A percentile compares a stretch with the other conserved stretches of the same genome.
phyloP scores from a whole-genome alignment of 257 asterid species.

The Fraxinus anomala region DNA sequence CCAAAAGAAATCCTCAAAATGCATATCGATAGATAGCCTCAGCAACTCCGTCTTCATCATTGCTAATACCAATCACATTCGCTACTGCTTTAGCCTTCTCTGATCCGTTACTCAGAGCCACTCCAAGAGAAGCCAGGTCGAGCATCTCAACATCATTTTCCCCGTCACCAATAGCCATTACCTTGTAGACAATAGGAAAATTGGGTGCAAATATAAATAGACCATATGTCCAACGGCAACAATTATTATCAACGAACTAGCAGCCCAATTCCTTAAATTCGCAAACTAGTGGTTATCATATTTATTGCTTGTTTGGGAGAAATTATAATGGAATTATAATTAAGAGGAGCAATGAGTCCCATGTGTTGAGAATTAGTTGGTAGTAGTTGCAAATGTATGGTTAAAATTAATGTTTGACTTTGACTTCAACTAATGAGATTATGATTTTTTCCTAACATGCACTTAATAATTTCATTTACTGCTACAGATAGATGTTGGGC shows the following conservation, averaged over 20 bases:
- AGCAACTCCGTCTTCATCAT: slow-evolving; percentile 96
- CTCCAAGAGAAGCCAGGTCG: slow-evolving; percentile 82
- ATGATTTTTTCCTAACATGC: too few relatives aligned
- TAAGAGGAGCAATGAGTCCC: too few relatives aligned
- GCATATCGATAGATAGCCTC: slow-evolving; percentile 92
- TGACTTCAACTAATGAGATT: too few relatives aligned
- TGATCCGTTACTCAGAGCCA: slow-evolving; percentile 88
- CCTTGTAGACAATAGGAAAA: slow-evolving; percentile 35
- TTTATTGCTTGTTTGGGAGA: neutral
- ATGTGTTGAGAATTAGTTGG: too few relatives aligned
- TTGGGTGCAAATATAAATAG: neutral
- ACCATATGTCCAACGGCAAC: neutral
- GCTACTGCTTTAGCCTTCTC: slow-evolving; percentile 90
- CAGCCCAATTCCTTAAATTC: neutral
- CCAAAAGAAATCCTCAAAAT: slow-evolving; percentile 46
- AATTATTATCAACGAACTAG: neutral
- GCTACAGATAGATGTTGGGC: neutral
- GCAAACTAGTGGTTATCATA: neutral
- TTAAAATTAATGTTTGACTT: too few relatives aligned
- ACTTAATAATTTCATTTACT: neutral
- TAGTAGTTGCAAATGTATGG: too few relatives aligned
- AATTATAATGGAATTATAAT: too few relatives aligned
- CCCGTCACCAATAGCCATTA: slow-evolving; percentile 98
- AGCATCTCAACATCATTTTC: slow-evolving; percentile 99
- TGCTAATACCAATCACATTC: slow-evolving; percentile 79